These are phyloP conservation scores for Penicillium sp. DNA, from an alignment of 2,329 filamentous ascomycete genomes.

Conservation along the genomic window DNA sequence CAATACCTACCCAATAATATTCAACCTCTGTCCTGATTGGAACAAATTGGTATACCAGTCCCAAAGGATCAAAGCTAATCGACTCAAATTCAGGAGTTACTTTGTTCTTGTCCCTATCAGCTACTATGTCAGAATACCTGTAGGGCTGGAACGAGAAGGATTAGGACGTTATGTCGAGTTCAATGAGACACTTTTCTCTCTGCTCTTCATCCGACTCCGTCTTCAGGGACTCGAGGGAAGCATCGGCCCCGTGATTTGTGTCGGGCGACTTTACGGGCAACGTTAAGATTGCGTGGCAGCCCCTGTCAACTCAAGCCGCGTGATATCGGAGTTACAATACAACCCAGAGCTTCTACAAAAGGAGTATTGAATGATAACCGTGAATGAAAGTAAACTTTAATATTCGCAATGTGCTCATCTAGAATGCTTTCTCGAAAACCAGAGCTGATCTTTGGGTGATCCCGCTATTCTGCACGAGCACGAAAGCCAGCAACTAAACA, in stretches of 20 bases:
- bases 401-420: not conserved
- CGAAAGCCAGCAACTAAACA: not conserved
- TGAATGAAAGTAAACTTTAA: not conserved
- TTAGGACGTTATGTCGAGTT: not conserved
- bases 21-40: not conserved
- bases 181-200: not conserved
- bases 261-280: not conserved
- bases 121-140: not conserved
- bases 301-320: not conserved
- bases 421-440: not conserved
- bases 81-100: not conserved
- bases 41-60: not conserved
- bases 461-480: not conserved
- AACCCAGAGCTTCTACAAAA: not conserved
- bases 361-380: not conserved
- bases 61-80: not conserved
- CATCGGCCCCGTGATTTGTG: not conserved
- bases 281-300: not conserved
- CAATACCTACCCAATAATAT: no score
- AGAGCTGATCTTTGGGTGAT: not conserved
- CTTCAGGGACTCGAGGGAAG: not conserved
- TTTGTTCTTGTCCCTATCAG: not conserved
- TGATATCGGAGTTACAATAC: not conserved
- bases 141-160: not conserved
- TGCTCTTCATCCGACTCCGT: no score